Evolutionary conservation across 176 grass and related monocot genomes (phyloP), one percentile per base, ranked within the genome.

Genomic region (Cenchrus americanus): DNA sequence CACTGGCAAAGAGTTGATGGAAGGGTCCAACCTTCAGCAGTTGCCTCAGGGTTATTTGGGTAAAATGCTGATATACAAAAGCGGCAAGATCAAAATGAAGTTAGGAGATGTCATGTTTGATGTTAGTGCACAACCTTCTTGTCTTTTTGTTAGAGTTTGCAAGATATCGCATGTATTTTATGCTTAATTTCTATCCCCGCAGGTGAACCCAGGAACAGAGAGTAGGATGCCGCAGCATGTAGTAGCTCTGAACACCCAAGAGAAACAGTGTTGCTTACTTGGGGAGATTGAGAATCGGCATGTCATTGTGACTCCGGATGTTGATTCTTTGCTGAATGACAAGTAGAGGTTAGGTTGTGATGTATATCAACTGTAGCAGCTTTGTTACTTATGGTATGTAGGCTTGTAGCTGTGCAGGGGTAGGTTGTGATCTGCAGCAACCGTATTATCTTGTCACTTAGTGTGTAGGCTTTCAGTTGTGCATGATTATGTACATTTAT

Each of bases 1-100:
- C 23, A 61, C 13, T 6, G 58, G 32, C 26, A 87, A 78, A 18
- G 75, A 84, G 26, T 89, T 84, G 86, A 94, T 69, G 78, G 80
- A 77, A 80, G 88, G 86, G 23, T 92, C 75, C 66, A 89, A 75
- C 57, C 62, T 97, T 78, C 88, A 92, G 32, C 89, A 94, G 72
- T 57, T 97, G 66, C 95, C 86, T 5, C 41, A 85, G 1, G 92
- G 92, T 19, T 65, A 86, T 66, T 76, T 97, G 74, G 92, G 95
- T 23, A 94, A 97, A 89, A 89, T 97, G 84, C 47, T 91, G 41
- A 79, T 97, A 34, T 94, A 94, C 71, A 97, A 92, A 78, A 92
- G 92, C 13, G 88, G 90, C 62, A 93, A 92, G 80, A 80, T 94
- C 60, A 97, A 97, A 84, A 92, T 97, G 95, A 92, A 94, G 78